Evolutionary conservation across 176 grass and related monocot genomes (phyloP).

Genomic region (Thalia dealbata): DNA sequence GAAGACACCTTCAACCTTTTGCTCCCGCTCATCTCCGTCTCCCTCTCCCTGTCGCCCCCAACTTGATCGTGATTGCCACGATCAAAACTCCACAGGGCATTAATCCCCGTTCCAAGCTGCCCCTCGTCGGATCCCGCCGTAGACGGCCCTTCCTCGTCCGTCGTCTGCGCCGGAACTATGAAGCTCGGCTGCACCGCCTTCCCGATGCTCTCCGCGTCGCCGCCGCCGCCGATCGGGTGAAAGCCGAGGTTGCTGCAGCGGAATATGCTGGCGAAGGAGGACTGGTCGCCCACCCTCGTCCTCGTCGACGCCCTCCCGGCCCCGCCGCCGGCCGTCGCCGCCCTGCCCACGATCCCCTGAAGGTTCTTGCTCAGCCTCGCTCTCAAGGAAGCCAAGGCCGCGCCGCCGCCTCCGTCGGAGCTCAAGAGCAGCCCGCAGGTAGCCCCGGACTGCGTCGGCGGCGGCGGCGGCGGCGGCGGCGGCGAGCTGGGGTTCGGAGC

Average conservation of each 20-base stretch:
- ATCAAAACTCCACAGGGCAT: not conserved
- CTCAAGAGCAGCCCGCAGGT: not conserved
- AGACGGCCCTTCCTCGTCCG: constrained; percentile 30
- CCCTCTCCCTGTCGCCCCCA: not conserved
- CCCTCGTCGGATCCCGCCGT: not conserved
- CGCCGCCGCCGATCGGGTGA: not conserved
- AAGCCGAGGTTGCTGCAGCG: constrained; percentile 2
- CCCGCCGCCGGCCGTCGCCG: constrained; percentile 4
- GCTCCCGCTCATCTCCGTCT: not conserved
- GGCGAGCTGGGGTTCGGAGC: not conserved
- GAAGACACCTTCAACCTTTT: constrained; percentile 40
- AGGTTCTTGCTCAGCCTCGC: constrained; percentile 44
- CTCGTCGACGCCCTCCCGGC: constrained; percentile 1
- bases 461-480: not conserved
- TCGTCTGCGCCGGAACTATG: constrained; percentile 35
- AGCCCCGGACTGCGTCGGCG: not conserved
- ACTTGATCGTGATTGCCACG: not conserved
- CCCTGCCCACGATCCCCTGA: constrained; percentile 31
- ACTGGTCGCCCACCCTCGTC: constrained; percentile 29
- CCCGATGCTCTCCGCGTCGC: not conserved
- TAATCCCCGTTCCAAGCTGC: not conserved
- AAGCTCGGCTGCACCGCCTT: constrained; percentile 52
- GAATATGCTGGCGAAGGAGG: constrained; percentile 50
- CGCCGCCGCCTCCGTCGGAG: not conserved
- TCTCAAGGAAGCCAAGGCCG: constrained; percentile 8